A percentile compares a stretch with the other conserved stretches of the same genome.
These are phyloP conservation scores for Ustilago cynodontis DNA, from an alignment of 1,284 basidiomycete species.

Conservation along the genomic window DNA sequence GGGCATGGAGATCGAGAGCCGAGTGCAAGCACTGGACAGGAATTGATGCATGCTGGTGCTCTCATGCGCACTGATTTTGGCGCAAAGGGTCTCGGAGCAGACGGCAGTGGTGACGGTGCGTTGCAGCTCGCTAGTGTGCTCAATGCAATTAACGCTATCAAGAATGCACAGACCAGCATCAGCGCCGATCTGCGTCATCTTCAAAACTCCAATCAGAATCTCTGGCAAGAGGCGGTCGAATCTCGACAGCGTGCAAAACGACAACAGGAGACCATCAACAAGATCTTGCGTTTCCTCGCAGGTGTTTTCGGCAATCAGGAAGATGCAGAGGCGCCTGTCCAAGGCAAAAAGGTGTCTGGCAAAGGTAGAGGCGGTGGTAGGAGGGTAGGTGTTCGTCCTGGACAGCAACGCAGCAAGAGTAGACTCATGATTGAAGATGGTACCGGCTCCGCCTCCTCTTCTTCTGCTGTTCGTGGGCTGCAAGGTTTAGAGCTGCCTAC, in stretches of 20 bases:
- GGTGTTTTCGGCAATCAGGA: slow-evolving; percentile 84
- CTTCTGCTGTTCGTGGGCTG: slow-evolving; percentile 13
- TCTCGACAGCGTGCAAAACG: slow-evolving; percentile 85
- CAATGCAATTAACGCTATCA: slow-evolving; percentile 86
- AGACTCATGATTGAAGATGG: slow-evolving; percentile 53
- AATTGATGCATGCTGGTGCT: slow-evolving; percentile 45
- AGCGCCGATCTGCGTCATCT: slow-evolving; percentile 88
- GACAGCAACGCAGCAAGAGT: slow-evolving; percentile 43
- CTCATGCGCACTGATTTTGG: slow-evolving; percentile 57
- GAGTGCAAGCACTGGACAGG: slow-evolving; percentile 30
- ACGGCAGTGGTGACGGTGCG: slow-evolving; percentile 27
- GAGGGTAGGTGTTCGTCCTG: slow-evolving; percentile 52
- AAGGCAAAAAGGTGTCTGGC: slow-evolving; percentile 40
- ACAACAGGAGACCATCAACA: slow-evolving; percentile 96
- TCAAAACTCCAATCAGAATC: slow-evolving; percentile 85
- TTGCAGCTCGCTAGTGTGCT: slow-evolving; percentile 74
- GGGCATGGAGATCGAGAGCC: slow-evolving; percentile 25
- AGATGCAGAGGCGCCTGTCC: slow-evolving; percentile 28
- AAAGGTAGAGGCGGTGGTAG: slow-evolving; percentile 58
- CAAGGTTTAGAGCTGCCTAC: slow-evolving; percentile 40
- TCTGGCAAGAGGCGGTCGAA: slow-evolving; percentile 91
- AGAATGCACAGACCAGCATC: slow-evolving; percentile 89
- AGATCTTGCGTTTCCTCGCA: slow-evolving; percentile 92
- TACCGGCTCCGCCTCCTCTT: slow-evolving; percentile 12
- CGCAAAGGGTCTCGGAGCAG: slow-evolving; percentile 12